These are phyloP conservation scores for Aurantiochytrium sp. DNA, from an alignment of 108 stramenopile species.

Conservation along the genomic window DNA sequence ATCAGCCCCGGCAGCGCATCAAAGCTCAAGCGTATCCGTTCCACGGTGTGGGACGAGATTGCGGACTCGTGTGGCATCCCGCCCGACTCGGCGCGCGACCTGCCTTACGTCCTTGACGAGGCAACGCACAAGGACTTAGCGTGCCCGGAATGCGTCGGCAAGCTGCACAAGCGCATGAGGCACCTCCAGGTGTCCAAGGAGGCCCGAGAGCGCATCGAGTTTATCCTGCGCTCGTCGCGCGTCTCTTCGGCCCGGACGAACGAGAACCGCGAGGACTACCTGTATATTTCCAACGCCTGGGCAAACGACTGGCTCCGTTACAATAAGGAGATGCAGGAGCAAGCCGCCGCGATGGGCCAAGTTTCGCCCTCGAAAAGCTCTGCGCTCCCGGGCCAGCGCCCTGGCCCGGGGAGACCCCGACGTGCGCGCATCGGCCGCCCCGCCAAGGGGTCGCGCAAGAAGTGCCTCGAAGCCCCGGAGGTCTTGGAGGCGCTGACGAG, in stretches of 20 bases:
- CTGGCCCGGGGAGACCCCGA: background rate
- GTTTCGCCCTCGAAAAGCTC: background rate
- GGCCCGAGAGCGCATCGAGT: background rate
- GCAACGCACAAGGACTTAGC: background rate
- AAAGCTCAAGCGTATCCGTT: background rate
- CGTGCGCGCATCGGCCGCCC: no score
- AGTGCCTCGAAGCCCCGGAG: background rate
- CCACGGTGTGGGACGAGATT: background rate
- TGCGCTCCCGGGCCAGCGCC: background rate
- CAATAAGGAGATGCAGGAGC: background rate
- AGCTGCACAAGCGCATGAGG: background rate
- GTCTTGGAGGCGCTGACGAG: background rate
- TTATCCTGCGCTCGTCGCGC: background rate
- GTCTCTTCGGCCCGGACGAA: background rate
- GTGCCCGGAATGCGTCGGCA: background rate
- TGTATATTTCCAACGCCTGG: background rate
- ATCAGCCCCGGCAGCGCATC: background rate
- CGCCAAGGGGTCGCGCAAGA: background rate
- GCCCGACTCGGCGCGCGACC: background rate
- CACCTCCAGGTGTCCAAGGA: background rate
- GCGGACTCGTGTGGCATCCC: background rate
- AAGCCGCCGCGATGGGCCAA: background rate
- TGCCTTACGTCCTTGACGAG: background rate
- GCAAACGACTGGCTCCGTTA: background rate
- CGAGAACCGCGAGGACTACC: background rate